Evolutionary conservation across 768 basidiomycete genomes (phyloP).

Genomic region (Leccinum uliginosum): DNA sequence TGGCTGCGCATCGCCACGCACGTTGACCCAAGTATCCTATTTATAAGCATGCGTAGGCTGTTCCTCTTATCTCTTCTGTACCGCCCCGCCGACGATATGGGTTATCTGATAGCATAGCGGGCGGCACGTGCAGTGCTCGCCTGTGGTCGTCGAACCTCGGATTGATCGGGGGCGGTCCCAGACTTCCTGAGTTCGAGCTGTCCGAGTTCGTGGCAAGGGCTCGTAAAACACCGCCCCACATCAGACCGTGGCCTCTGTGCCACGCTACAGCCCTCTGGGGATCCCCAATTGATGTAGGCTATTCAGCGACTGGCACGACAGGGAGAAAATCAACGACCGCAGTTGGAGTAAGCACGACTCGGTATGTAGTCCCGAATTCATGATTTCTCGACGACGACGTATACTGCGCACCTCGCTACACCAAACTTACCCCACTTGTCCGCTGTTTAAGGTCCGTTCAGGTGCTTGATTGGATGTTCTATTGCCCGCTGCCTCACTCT

Average conservation of each 20-base stretch:
- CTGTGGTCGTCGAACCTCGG: constrained; percentile 26
- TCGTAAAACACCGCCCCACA: constrained; percentile 22
- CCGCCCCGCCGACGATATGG: neutral
- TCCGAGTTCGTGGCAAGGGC: constrained; percentile 18
- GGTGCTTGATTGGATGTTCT: constrained; percentile 12
- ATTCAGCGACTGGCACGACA: constrained; percentile 16
- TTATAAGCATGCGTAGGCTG: constrained; percentile 1
- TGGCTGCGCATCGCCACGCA: constrained; percentile 23
- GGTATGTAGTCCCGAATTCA: constrained; percentile 6
- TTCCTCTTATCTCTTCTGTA: constrained; percentile 11
- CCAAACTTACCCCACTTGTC: constrained; percentile 6
- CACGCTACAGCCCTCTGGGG: constrained; percentile 5
- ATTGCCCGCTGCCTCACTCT: constrained; percentile 19
- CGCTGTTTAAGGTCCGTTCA: constrained; percentile 26
- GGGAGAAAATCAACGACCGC: neutral
- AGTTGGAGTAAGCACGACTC: constrained; percentile 8
- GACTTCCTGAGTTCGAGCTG: constrained; percentile 13
- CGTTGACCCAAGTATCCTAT: constrained; percentile 3
- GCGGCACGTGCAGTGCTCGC: constrained; percentile 15
- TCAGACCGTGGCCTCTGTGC: constrained; percentile 6
- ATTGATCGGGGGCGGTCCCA: constrained; percentile 25
- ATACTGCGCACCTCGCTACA: constrained; percentile 8
- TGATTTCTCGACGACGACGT: constrained; percentile 7
- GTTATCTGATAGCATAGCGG: constrained; percentile 19
- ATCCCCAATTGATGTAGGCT: constrained; percentile 8